These are phyloP conservation scores for Climacium dendroides DNA, from an alignment of 225 moss, liverwort and hornwort genomes.

Conservation along the genomic window DNA sequence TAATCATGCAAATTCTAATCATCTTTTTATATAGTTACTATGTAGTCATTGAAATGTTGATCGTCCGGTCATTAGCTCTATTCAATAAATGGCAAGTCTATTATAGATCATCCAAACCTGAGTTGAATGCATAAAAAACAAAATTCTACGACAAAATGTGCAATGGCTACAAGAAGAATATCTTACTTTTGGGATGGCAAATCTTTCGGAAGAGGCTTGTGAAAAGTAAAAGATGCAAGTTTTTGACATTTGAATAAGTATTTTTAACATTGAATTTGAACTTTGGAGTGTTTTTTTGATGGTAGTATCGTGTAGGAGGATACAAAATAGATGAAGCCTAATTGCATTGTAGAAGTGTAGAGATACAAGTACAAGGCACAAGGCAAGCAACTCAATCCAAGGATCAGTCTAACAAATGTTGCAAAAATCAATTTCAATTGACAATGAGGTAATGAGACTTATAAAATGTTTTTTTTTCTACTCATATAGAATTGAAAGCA, in stretches of 20 bases:
- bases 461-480: fast-evolving
- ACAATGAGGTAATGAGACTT: neutral
- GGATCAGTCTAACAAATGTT: fast-evolving
- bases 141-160: neutral
- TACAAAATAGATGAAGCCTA: fast-evolving
- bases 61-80: no score
- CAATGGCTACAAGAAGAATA: neutral
- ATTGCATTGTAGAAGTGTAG: neutral
- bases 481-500: neutral
- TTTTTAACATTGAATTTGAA: neutral
- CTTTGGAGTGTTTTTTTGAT: fast-evolving
- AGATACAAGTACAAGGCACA: no score
- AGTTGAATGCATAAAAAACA: neutral
- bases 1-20: no score
- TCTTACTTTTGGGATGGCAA: fast-evolving
- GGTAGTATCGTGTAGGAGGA: fast-evolving
- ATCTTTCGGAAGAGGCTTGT: fast-evolving
- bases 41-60: no score
- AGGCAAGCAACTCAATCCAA: fast-evolving
- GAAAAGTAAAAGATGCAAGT: fast-evolving
- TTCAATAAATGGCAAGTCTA: no score
- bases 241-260: fast-evolving
- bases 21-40: no score
- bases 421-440: neutral
- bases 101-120: no score